Conservation (phyloP, 2,329 filamentous ascomycete species). For the Aspergillus flavus region DNA sequence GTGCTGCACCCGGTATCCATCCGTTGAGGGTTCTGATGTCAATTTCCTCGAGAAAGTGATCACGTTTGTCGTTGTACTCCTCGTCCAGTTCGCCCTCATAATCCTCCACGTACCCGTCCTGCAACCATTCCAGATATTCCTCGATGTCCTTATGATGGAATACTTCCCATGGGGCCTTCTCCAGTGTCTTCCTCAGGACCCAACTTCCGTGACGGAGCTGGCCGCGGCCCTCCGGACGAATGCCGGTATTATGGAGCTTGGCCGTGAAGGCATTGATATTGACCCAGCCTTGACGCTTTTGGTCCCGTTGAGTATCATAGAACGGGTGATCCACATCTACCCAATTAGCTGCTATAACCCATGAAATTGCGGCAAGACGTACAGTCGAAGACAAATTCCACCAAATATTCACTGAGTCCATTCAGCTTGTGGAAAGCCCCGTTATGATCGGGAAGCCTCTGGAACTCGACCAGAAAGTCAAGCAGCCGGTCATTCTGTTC, state of each 20-base stretch:
- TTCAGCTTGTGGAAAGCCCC: not conserved
- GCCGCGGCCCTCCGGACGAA: not conserved
- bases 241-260: not conserved
- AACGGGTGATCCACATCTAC: not conserved
- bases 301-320: not conserved
- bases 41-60: not conserved
- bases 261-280: not conserved
- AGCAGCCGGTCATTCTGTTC: not conserved
- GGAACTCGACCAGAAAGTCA: not conserved
- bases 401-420: not conserved
- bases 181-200: not conserved
- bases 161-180: not conserved
- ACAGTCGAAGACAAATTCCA: not conserved
- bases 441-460: not conserved
- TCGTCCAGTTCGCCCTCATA: not conserved
- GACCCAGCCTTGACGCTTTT: not conserved
- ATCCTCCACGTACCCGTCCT: not conserved
- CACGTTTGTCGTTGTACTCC: not conserved
- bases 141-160: not conserved
- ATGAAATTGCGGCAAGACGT: not conserved
- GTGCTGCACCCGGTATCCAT: not conserved
- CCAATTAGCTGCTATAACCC: not conserved
- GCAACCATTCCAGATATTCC: not conserved
- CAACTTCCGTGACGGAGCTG: not conserved
- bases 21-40: not conserved